Conservation (phyloP, 768 basidiomycete species). For the Lentinula sp. region DNA sequence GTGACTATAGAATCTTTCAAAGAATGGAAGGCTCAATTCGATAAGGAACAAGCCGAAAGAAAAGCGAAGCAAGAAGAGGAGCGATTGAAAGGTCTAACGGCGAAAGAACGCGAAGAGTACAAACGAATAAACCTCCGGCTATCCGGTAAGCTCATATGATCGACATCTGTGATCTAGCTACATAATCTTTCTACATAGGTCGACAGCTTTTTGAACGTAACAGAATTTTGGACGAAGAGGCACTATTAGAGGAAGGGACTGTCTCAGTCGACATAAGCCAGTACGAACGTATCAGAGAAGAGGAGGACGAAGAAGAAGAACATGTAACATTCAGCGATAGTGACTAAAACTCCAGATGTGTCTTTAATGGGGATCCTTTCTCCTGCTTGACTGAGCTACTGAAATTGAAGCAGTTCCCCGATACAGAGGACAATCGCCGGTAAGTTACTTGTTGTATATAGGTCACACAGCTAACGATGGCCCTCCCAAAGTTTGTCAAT, state of each 20-base stretch:
- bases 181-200: conserved; percentile 45
- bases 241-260: conserved; percentile 76
- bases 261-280: conserved; percentile 86
- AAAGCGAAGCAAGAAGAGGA: conserved; percentile 76
- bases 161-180: background rate
- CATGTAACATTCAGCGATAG: conserved; percentile 80
- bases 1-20: conserved; percentile 81
- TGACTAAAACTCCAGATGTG: conserved; percentile 41
- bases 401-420: background rate
- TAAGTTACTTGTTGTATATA: background rate
- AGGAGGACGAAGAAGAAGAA: conserved; percentile 62
- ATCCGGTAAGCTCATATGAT: conserved; percentile 46
- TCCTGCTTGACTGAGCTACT: no score
- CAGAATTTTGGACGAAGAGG: conserved; percentile 73
- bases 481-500: no score
- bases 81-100: conserved; percentile 11
- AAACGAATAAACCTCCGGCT: conserved; percentile 56
- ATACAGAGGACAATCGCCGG: background rate
- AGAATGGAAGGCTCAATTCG: conserved; percentile 78
- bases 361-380: background rate
- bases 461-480: background rate
- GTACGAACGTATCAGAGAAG: conserved; percentile 65
- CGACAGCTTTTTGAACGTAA: conserved; percentile 90
- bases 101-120: conserved; percentile 70
- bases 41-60: conserved; percentile 54